Base-by-base conservation (phyloP, 495 filamentous ascomycete genomes). In the Aspergillus nidulans region DNA sequence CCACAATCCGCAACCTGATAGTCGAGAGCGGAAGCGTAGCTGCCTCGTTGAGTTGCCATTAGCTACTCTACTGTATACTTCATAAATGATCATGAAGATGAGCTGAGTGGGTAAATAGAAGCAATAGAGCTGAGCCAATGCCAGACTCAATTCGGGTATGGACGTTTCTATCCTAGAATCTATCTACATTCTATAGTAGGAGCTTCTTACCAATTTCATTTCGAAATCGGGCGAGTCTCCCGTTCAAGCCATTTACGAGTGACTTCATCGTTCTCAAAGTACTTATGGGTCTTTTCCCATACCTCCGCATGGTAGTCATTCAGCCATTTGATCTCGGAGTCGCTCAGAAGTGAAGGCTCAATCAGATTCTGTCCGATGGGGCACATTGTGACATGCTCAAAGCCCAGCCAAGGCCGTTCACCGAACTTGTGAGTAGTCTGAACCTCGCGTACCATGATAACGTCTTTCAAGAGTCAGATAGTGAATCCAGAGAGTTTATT, bases 331-430 rank as follows among this genome's bases (percentile, higher is more conserved):
- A 85, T 86, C 77, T 99, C 95, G 26, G 67, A 76, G n/a, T 76
- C 76, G 19, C 85, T 90, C 59, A 99, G 63, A 44, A 95, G 76
- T 6, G 62, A 79, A 38, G 76, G 74, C 65, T 97, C 90, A 52
- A 96, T 92, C 57, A 99, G 73, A 52, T 92, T 97, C 57, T 85
- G 79, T 69, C 94, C 96, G 68, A 95, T 88, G 1, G 95, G 95
- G 18, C 90, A 89, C 90, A 97, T 92, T 1, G 95, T 99, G 56
- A 96, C 91, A 66, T 95, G 90, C 75, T 99, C 91, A 60, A 99
- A 97, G 13, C 92, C 91, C 18, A 96, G 71, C 72, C 89, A 98
- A 19, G 92, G 88, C 72, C 92, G 94, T 49, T 96, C 92, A 6
- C 92, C 94, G 63, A 97, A 97, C 32, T 81, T 82, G 70, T 95